Percentiles rank a stretch among this genome's conserved stretches.
phyloP scores from a whole-genome alignment of 768 basidiomycete genomes.

The Rhizopogon vinicolor region DNA sequence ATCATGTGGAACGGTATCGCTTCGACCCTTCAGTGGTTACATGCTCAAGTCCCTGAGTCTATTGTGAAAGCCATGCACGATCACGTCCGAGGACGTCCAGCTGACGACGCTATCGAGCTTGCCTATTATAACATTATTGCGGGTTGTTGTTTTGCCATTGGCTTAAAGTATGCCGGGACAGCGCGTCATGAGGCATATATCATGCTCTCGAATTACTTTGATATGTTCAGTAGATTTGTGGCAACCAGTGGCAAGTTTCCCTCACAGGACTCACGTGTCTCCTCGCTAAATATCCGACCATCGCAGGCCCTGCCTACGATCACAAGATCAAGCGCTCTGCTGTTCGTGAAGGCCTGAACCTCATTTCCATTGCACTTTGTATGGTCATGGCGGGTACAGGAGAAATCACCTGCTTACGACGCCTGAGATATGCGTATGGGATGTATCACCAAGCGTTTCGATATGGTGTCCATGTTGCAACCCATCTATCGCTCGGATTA shows the following conservation, averaged over 20 bases:
- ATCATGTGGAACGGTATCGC: slow-evolving; percentile 84
- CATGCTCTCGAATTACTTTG: slow-evolving; percentile 77
- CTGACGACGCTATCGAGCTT: slow-evolving; percentile 75
- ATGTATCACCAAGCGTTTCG: slow-evolving; percentile 72
- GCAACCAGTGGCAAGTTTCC: slow-evolving; percentile 57
- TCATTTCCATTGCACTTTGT: slow-evolving; percentile 81
- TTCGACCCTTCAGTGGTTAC: slow-evolving; percentile 72
- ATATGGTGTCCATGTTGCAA: slow-evolving; percentile 88
- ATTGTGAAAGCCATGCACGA: slow-evolving; percentile 58
- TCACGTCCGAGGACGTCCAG: slow-evolving; percentile 40
- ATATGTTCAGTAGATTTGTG: slow-evolving; percentile 68
- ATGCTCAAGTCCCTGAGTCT: slow-evolving; percentile 61
- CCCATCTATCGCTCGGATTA: slow-evolving; percentile 85
- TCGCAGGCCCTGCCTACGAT: slow-evolving; percentile 72
- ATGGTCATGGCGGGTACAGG: slow-evolving; percentile 99
- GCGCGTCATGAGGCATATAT: slow-evolving; percentile 86
- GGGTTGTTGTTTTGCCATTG: slow-evolving; percentile 88
- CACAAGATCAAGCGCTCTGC: slow-evolving; percentile 85
- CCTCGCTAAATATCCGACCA: slow-evolving; percentile 3
- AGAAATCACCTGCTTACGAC: slow-evolving; percentile 82
- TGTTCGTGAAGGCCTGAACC: slow-evolving; percentile 80
- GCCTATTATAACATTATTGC: slow-evolving; percentile 91
- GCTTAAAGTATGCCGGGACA: slow-evolving; percentile 91
- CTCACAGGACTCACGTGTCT: neutral
- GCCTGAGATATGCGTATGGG: slow-evolving; percentile 87